A percentile compares a stretch with the other conserved stretches of the same genome.
These are phyloP conservation scores for Globisporangium spiculum DNA, from an alignment of 352 stramenopile species.

Conservation along the genomic window DNA sequence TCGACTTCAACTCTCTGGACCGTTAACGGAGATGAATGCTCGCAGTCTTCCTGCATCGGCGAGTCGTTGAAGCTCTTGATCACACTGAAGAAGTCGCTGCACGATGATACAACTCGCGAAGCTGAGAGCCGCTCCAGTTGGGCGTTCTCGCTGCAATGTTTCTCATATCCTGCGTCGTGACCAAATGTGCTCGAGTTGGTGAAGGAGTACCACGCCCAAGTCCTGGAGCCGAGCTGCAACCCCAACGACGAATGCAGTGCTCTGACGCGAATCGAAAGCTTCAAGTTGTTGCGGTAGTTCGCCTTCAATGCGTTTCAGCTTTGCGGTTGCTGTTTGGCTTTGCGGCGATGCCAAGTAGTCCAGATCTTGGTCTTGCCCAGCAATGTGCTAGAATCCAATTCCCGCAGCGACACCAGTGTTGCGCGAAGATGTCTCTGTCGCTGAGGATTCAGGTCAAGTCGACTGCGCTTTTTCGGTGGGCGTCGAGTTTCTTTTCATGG, in stretches of 20 bases:
- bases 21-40: neutral
- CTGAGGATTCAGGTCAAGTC: neutral
- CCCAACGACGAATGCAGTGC: too few relatives aligned
- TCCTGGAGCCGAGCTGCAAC: too few relatives aligned
- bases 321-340: neutral
- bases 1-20: neutral
- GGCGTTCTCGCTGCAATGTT: neutral
- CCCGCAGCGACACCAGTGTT: neutral
- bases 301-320: too few relatives aligned
- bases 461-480: neutral
- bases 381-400: neutral
- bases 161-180: neutral
- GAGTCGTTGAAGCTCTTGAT: neutral
- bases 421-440: neutral
- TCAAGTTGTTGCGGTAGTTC: too few relatives aligned
- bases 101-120: neutral
- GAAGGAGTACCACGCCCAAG: too few relatives aligned
- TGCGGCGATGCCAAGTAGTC: neutral
- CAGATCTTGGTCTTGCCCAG: conserved; percentile 5
- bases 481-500: neutral
- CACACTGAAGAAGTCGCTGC: conserved; percentile 1
- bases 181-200: neutral
- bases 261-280: too few relatives aligned
- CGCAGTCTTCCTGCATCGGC: neutral
- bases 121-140: neutral